Conservation (phyloP, 2,329 filamentous ascomycete genomes). For the Aspergillus eucalypticola region DNA sequence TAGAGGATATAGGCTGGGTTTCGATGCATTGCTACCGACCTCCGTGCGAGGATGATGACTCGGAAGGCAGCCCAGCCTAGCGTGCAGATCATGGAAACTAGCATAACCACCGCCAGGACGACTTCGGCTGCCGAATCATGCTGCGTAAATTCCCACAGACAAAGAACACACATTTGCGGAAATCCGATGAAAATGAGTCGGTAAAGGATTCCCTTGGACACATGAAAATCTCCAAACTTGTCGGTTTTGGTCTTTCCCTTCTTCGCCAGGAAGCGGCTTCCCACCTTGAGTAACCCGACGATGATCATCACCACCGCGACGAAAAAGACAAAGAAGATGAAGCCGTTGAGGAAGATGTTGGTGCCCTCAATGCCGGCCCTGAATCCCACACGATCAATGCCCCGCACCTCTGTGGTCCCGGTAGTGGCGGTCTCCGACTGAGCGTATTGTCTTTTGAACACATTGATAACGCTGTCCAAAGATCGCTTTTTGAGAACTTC, state of each 20-base stretch:
- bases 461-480: slow-evolving; percentile 32
- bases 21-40: slow-evolving; percentile 85
- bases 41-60: slow-evolving; percentile 81
- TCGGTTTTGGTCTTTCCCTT: slow-evolving; percentile 77
- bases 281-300: slow-evolving; percentile 76
- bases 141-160: slow-evolving; percentile 88
- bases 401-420: slow-evolving; percentile 61
- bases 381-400: slow-evolving; percentile 88
- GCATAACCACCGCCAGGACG: slow-evolving; percentile 82
- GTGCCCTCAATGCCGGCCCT: slow-evolving; percentile 78
- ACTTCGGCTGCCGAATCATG: slow-evolving; percentile 82
- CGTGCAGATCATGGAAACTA: slow-evolving; percentile 74
- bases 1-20: slow-evolving; percentile 96
- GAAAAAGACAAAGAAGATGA: slow-evolving; percentile 85
- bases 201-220: slow-evolving; percentile 90
- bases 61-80: slow-evolving; percentile 84
- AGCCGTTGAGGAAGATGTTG: slow-evolving; percentile 89
- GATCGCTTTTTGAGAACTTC: slow-evolving; percentile 70
- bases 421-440: slow-evolving; percentile 47
- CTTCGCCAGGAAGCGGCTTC: slow-evolving; percentile 73
- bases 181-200: slow-evolving; percentile 86
- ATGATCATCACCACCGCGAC: slow-evolving; percentile 70
- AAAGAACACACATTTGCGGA: slow-evolving; percentile 85
- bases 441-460: slow-evolving; percentile 30
- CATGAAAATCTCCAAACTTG: slow-evolving; percentile 91